Percentiles rank a stretch among this genome's conserved stretches.
These are phyloP conservation scores for Gossypium anomalum DNA, from an alignment of 345 rosid genomes.

Conservation along the genomic window DNA sequence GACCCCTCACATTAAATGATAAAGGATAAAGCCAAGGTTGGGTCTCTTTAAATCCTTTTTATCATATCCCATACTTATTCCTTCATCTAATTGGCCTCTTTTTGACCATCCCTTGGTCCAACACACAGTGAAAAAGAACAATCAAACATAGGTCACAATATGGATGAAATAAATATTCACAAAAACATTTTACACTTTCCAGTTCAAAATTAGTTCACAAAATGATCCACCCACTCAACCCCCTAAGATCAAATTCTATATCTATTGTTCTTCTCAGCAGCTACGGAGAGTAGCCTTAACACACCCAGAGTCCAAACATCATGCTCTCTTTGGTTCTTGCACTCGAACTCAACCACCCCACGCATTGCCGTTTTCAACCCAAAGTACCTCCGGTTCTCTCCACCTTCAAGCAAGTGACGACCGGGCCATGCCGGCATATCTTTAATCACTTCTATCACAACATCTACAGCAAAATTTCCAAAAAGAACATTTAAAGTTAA, in stretches of 20 bases:
- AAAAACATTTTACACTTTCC: no score
- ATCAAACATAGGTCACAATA: no score
- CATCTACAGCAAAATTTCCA: slow-evolving; percentile 36
- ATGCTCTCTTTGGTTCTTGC: slow-evolving; percentile 70
- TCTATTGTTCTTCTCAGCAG: slow-evolving; percentile 50
- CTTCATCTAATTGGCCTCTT: slow-evolving; percentile 25
- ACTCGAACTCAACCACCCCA: slow-evolving; percentile 70
- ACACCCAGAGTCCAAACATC: slow-evolving; percentile 92
- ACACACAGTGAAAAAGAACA: slow-evolving; percentile 12
- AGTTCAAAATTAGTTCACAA: no score
- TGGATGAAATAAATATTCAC: no score
- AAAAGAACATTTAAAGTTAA: no score
- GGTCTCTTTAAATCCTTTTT: no score
- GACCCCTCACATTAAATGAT: background rate
- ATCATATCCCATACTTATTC: background rate
- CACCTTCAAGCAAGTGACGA: slow-evolving; percentile 78
- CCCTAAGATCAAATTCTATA: slow-evolving; percentile 32
- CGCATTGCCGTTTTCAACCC: slow-evolving; percentile 60
- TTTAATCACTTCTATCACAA: slow-evolving; percentile 62
- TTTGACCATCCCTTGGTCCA: slow-evolving; percentile 28
- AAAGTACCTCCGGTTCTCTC: slow-evolving; percentile 70
- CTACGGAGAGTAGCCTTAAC: slow-evolving; percentile 62
- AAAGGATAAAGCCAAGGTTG: background rate
- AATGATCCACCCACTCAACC: no score
- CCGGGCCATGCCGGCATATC: slow-evolving; percentile 84